Conservation (phyloP, 1,284 basidiomycete genomes). For the Microbotryum intermedium region DNA sequence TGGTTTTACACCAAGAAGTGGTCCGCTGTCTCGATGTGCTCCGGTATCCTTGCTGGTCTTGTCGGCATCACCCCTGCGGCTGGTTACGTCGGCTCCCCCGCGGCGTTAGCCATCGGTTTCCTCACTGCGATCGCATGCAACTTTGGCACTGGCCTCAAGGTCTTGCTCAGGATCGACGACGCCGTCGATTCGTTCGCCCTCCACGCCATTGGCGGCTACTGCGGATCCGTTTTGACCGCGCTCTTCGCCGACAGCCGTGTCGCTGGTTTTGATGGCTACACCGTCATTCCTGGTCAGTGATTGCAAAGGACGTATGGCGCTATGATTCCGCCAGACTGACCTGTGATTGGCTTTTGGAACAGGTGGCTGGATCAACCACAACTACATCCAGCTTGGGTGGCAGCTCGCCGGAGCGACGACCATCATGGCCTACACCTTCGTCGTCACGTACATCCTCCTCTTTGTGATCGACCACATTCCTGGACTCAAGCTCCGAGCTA, state of each 20-base stretch:
- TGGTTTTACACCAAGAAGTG: conserved; percentile 69
- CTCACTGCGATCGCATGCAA: conserved; percentile 66
- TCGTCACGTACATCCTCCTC: conserved; percentile 59
- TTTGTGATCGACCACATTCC: conserved; percentile 91
- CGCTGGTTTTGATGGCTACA: conserved; percentile 68
- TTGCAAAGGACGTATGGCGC: background rate
- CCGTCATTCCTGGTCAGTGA: conserved; percentile 52
- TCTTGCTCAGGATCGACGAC: conserved; percentile 1
- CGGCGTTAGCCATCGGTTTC: conserved; percentile 75
- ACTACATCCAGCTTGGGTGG: conserved; percentile 75
- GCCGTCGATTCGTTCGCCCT: background rate
- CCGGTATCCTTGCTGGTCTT: conserved; percentile 81
- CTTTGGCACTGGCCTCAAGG: conserved; percentile 35
- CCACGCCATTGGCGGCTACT: background rate
- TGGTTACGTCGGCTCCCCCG: conserved; percentile 78
- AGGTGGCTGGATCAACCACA: conserved; percentile 70
- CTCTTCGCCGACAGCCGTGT: conserved; percentile 70
- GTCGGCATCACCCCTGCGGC: conserved; percentile 79
- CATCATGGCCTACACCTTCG: conserved; percentile 55
- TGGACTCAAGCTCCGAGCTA: conserved; percentile 62
- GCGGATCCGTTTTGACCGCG: background rate
- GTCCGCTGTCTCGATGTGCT: conserved; percentile 94
- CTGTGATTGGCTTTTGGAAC: no score
- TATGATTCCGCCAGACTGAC: background rate
- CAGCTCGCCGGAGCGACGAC: conserved; percentile 73